These are phyloP conservation scores for Hebeloma cylindrosporum DNA, from an alignment of 768 basidiomycete genomes.

Conservation along the genomic window DNA sequence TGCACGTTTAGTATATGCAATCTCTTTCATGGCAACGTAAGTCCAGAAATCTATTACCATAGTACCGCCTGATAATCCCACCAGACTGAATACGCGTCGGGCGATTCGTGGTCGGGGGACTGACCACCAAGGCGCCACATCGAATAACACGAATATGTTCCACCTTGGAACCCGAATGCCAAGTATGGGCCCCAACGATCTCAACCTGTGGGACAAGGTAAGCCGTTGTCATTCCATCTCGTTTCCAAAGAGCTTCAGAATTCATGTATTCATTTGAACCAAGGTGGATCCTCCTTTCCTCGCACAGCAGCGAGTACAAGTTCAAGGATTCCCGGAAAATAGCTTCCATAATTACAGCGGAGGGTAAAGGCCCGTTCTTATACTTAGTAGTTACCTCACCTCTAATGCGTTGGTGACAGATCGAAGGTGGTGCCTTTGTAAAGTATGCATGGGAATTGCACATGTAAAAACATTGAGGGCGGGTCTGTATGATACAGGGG, in stretches of 20 bases:
- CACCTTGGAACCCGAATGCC: constrained; percentile 47
- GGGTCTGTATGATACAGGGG: too few species aligned
- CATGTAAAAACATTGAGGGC: too few species aligned
- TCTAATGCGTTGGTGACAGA: too few species aligned
- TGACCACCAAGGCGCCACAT: constrained; percentile 40
- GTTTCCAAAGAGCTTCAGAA: not conserved
- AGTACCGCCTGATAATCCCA: not conserved
- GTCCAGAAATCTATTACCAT: constrained; percentile 20
- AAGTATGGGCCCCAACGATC: constrained; percentile 37
- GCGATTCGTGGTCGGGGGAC: constrained; percentile 54
- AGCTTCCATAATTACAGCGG: too few species aligned
- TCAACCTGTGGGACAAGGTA: constrained; percentile 36
- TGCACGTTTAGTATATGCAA: constrained; percentile 49
- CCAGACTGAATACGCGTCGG: constrained; percentile 61
- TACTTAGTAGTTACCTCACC: too few species aligned
- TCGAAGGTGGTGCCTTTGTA: too few species aligned
- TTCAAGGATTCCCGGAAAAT: not conserved
- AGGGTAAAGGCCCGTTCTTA: too few species aligned
- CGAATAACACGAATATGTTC: constrained; percentile 51
- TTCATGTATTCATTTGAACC: not conserved
- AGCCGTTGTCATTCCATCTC: not conserved
- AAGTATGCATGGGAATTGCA: too few species aligned
- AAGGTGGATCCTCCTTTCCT: constrained; percentile 9
- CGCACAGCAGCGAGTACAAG: constrained; percentile 7
- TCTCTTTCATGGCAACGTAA: constrained; percentile 65